A percentile compares a stretch with the other conserved stretches of the same genome.
These are phyloP conservation scores for Cnidoscolus chayamansa DNA, from an alignment of 441 rosid genomes.

Conservation along the genomic window DNA sequence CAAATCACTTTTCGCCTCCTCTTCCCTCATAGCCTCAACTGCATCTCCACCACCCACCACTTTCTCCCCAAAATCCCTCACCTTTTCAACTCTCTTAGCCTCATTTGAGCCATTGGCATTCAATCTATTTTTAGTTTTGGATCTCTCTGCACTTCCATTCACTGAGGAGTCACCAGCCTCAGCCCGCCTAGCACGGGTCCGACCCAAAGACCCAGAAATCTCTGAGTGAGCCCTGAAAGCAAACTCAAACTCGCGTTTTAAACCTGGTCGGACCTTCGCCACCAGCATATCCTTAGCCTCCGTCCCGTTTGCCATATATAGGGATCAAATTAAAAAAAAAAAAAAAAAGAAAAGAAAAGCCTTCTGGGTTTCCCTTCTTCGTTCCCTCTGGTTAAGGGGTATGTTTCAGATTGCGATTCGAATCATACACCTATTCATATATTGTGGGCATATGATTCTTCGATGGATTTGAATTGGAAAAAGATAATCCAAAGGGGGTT, in stretches of 20 bases:
- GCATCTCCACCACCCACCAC: constrained; percentile 23
- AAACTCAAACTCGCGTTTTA: constrained; percentile 83
- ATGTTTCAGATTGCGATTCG: constrained; percentile 1
- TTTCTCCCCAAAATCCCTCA: constrained; percentile 32
- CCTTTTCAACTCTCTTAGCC: constrained; percentile 31
- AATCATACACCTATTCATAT: background rate
- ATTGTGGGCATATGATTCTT: background rate
- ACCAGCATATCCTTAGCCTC: constrained; percentile 44
- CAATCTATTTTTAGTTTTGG: constrained; percentile 30
- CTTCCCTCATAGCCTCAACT: constrained; percentile 30
- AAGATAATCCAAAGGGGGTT: background rate
- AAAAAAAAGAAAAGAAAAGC: background rate
- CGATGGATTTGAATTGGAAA: constrained; percentile 1
- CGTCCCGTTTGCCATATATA: constrained; percentile 67
- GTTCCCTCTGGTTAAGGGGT: background rate
- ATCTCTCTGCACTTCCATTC: constrained; percentile 11
- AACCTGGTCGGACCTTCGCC: constrained; percentile 63
- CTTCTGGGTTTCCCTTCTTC: background rate
- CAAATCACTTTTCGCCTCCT: constrained; percentile 53
- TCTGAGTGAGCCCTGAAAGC: constrained; percentile 73
- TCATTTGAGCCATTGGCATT: constrained; percentile 27
- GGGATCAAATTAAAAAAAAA: background rate
- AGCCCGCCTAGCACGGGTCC: constrained; percentile 56
- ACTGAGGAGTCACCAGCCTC: constrained; percentile 11
- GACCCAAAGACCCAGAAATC: constrained; percentile 69